Evolutionary conservation across 176 grass and related monocot species (phyloP), one percentile per base, ranked within the genome.

Genomic region (Puccinellia tenuiflora): DNA sequence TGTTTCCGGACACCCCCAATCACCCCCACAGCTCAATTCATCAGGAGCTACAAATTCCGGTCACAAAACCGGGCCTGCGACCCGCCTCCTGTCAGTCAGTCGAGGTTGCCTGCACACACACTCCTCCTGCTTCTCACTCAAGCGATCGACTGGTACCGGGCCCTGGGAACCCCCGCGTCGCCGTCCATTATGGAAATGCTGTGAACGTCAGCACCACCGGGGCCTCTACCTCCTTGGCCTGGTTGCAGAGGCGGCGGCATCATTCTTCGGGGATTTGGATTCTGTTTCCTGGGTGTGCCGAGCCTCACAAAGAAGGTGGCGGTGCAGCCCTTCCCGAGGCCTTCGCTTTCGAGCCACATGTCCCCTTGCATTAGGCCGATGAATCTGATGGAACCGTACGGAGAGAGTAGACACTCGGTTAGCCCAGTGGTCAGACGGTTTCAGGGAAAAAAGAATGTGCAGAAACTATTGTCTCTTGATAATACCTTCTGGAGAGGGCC

Each of bases 401-500:
- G 20, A 79, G 38, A 42, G 38, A 50, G 38, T 16, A 83, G 53
- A 48, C 12, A 39, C 2, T 39, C n/a, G 40, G 18, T 87, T 60
- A 88, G 69, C 17, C 0, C 59, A 2, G 1, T 28, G 22, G 70
- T 46, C 24, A 68, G 4, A 71, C 7, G 7, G 1, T 67, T 24
- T 54, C 10, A 40, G 33, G 46, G 26, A 0, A 9, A 48, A 77
- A 43, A 57, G 21, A 17, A 84, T 54, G 50, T 28, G 61, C 12
- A 88, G 68, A 46, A 33, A 68, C 43, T 16, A 28, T 81, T 73
- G 78, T 14, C 51, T 79, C 15, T 38, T 70, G 5, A 9, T 39
- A 54, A 46, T 45, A 94, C 94, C 94, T 97, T 81, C 87, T 97
- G 57, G 77, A 94, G 62, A 97, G 90, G 29, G 92, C 94, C 65